Conservation (phyloP, 164 flowering plant genomes). For the Euptelea pleiosperma region DNA sequence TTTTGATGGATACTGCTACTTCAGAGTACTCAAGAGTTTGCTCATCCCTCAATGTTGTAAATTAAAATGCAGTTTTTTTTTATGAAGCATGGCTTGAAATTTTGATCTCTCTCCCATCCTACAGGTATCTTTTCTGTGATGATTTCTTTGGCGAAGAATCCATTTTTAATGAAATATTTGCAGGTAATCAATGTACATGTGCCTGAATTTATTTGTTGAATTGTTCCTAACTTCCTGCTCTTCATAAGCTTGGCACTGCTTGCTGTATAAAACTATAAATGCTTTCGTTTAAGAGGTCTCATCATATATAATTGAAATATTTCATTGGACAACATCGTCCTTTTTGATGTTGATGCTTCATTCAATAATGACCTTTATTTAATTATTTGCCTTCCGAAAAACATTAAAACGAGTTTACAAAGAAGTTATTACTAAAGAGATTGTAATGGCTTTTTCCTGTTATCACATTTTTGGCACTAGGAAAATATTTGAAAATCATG, state of each 20-base stretch:
- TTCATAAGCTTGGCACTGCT: background rate
- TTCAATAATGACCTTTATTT: background rate
- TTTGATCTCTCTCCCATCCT: conserved; percentile 12
- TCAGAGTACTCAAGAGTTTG: conserved; percentile 67
- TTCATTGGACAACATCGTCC: background rate
- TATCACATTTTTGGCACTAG: background rate
- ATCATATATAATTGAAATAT: background rate
- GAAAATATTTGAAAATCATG: background rate
- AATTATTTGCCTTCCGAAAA: background rate
- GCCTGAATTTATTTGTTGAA: background rate
- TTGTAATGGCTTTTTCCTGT: too few species aligned
- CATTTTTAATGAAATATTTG: conserved; percentile 83
- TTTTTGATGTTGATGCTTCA: background rate
- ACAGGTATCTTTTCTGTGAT: conserved; percentile 90
- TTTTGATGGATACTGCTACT: conserved; percentile 97
- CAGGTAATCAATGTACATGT: conserved; percentile 47
- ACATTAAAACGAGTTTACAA: background rate
- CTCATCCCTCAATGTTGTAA: conserved; percentile 15
- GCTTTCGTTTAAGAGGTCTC: too few species aligned
- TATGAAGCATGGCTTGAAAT: background rate
- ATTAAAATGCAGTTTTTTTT: conserved; percentile 4
- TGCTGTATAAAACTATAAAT: too few species aligned
- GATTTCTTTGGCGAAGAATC: conserved; percentile 96
- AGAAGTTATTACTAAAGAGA: background rate
- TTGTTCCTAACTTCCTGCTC: background rate